Evolutionary conservation across 2,329 filamentous ascomycete genomes (phyloP).

Genomic region (Trichophyton benhamiae): DNA sequence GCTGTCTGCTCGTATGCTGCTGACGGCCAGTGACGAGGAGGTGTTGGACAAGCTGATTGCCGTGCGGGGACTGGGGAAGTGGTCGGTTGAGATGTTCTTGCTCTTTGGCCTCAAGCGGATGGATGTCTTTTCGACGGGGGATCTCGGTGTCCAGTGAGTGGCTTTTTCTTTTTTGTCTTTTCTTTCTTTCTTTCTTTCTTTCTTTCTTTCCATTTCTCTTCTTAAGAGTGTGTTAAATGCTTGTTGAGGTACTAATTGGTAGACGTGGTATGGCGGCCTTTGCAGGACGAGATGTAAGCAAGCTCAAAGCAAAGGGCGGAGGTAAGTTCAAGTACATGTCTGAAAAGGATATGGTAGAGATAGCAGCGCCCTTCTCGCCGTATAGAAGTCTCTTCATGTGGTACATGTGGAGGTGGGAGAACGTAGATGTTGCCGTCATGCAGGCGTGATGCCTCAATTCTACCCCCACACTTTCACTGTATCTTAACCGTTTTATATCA

Average conservation of each 20-base stretch:
- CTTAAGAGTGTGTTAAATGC: too few relatives aligned
- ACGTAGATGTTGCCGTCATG: conserved; percentile 56
- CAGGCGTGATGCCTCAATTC: conserved; percentile 11
- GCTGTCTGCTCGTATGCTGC: conserved; percentile 61
- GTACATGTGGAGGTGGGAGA: conserved; percentile 89
- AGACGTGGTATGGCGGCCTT: conserved; percentile 80
- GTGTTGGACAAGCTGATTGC: conserved; percentile 70
- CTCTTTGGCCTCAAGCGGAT: conserved; percentile 88
- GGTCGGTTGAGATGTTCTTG: conserved; percentile 98
- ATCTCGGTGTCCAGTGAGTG: conserved; percentile 73
- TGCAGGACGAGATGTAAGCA: conserved; percentile 66
- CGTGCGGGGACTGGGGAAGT: conserved; percentile 73
- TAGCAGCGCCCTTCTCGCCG: conserved; percentile 66
- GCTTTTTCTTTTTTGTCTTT: not conserved
- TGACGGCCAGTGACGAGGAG: conserved; percentile 71
- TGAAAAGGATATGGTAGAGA: conserved; percentile 80
- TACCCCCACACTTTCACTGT: not conserved
- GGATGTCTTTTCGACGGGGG: conserved; percentile 86
- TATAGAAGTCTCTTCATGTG: conserved; percentile 94
- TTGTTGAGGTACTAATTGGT: not conserved
- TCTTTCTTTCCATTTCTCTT: too few relatives aligned
- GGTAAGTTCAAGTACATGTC: conserved; percentile 98
- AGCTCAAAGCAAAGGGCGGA: conserved; percentile 63
- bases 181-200: too few relatives aligned
- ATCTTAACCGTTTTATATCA: too few relatives aligned